A percentile compares a stretch with the other conserved stretches of the same genome.
Conservation (phyloP, 495 filamentous ascomycete species). For the Mytilinidion resinicola region DNA sequence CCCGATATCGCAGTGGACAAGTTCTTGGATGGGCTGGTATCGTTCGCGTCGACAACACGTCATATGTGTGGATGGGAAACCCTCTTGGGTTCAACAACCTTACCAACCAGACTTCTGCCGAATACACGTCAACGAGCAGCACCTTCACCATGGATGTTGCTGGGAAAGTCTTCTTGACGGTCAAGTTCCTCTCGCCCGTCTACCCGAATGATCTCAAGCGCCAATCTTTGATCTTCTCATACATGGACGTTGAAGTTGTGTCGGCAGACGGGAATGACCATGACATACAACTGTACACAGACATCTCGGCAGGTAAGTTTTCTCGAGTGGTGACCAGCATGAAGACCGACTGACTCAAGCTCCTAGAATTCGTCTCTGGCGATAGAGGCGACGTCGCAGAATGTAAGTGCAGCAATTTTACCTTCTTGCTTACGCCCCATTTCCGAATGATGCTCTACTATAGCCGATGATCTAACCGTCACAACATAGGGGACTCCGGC, state of each 20-base stretch:
- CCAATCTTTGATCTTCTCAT: constrained; percentile 52
- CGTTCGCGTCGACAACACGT: constrained; percentile 49
- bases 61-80: constrained; percentile 54
- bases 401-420: neutral
- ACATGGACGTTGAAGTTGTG: constrained; percentile 47
- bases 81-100: constrained; percentile 32
- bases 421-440: too few species aligned
- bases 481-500: constrained; percentile 45
- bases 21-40: constrained; percentile 51
- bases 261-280: constrained; percentile 49
- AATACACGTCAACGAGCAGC: constrained; percentile 55
- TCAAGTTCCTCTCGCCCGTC: constrained; percentile 54
- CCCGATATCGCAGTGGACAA: constrained; percentile 35
- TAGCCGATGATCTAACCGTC: too few species aligned
- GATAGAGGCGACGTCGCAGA: constrained; percentile 45
- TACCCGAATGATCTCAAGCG: constrained; percentile 50
- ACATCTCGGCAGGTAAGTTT: constrained; percentile 54
- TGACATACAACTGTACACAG: constrained; percentile 53
- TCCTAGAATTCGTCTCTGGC: constrained; percentile 53
- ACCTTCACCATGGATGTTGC: constrained; percentile 50
- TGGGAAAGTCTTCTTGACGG: constrained; percentile 44
- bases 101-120: constrained; percentile 48
- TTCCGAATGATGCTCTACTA: too few species aligned
- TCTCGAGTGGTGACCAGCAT: neutral
- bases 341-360: constrained; percentile 19